Evolutionary conservation across 1,139 yeast species (phyloP).

Genomic region (Blastobotrys illinoisensis): DNA sequence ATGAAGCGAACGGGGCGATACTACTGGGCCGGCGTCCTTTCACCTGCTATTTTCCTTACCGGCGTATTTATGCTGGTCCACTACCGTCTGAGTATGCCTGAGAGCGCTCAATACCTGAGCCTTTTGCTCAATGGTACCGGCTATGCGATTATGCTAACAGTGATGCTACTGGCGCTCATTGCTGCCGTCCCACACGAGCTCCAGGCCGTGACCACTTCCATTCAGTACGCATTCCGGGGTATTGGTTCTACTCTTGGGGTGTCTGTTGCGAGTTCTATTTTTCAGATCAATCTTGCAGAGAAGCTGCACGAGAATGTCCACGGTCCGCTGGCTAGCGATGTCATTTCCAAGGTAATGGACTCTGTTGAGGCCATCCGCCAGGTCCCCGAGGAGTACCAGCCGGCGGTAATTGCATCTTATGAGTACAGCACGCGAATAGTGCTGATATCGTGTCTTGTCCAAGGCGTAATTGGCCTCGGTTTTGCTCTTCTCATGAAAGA

Average conservation of each 20-base stretch:
- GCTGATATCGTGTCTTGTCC: conserved; percentile 43
- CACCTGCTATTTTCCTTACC: conserved; percentile 42
- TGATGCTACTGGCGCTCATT: conserved; percentile 61
- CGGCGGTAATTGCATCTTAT: conserved; percentile 46
- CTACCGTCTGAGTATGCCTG: conserved; percentile 15
- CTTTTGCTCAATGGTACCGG: conserved; percentile 51
- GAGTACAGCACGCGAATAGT: conserved; percentile 48
- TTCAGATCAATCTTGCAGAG: conserved; percentile 40
- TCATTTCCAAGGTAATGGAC: conserved; percentile 48
- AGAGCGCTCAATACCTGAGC: conserved; percentile 27
- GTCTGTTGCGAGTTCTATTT: conserved; percentile 60
- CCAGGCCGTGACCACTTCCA: conserved; percentile 71
- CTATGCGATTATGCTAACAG: conserved; percentile 56
- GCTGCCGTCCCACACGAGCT: conserved; percentile 55
- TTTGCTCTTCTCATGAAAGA: conserved; percentile 35
- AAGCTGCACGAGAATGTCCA: conserved; percentile 33
- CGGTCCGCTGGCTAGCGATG: conserved; percentile 24
- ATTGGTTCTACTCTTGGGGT: conserved; percentile 72
- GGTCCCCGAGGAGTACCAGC: conserved; percentile 46
- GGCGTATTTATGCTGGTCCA: conserved; percentile 39
- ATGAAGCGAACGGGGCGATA: conserved; percentile 69
- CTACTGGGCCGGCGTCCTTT: conserved; percentile 44
- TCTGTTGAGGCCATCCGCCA: conserved; percentile 51
- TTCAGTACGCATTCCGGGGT: conserved; percentile 69
- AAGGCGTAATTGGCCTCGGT: conserved; percentile 37